A percentile compares a stretch with the other conserved stretches of the same genome.
These are phyloP conservation scores for Phytopythium helicoides DNA, from an alignment of 352 stramenopile species.

Conservation along the genomic window DNA sequence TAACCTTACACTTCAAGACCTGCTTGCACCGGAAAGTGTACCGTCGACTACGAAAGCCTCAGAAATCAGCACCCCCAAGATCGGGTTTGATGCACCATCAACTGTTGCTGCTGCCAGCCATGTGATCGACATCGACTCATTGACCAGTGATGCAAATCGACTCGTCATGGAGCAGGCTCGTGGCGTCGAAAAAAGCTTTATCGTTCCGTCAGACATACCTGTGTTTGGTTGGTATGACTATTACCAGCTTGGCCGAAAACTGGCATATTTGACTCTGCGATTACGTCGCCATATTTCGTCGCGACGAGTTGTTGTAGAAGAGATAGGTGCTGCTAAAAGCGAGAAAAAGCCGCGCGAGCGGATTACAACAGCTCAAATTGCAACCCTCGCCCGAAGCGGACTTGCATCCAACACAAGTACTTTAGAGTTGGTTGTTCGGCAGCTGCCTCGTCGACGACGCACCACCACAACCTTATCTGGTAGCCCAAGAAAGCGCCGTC, in stretches of 20 bases:
- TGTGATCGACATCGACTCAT: slow-evolving; percentile 18
- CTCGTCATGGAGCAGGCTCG: slow-evolving; percentile 29
- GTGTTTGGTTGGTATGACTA: slow-evolving; percentile 47
- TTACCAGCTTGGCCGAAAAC: slow-evolving; percentile 40
- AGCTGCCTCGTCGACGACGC: slow-evolving; percentile 4
- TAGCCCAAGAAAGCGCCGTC: neutral
- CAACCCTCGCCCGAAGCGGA: slow-evolving; percentile 28
- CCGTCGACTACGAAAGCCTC: too few species aligned
- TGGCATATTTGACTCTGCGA: slow-evolving; percentile 49
- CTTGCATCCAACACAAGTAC: slow-evolving; percentile 44
- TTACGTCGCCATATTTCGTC: slow-evolving; percentile 52
- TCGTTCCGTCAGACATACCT: slow-evolving; percentile 32
- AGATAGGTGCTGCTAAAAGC: slow-evolving; percentile 10
- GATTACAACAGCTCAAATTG: slow-evolving; percentile 24
- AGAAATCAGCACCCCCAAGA: too few species aligned
- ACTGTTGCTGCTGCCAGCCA: neutral
- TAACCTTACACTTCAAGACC: neutral
- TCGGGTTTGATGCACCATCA: neutral
- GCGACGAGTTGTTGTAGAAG: slow-evolving; percentile 30
- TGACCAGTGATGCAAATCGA: neutral
- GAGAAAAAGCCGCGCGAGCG: slow-evolving; percentile 3
- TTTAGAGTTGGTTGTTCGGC: slow-evolving; percentile 26
- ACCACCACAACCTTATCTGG: neutral
- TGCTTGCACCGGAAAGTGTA: too few species aligned
- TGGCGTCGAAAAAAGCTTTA: slow-evolving; percentile 48